These are phyloP conservation scores for Nothomitra cinnamomea DNA, from an alignment of 2,329 filamentous ascomycete genomes.

Conservation along the genomic window DNA sequence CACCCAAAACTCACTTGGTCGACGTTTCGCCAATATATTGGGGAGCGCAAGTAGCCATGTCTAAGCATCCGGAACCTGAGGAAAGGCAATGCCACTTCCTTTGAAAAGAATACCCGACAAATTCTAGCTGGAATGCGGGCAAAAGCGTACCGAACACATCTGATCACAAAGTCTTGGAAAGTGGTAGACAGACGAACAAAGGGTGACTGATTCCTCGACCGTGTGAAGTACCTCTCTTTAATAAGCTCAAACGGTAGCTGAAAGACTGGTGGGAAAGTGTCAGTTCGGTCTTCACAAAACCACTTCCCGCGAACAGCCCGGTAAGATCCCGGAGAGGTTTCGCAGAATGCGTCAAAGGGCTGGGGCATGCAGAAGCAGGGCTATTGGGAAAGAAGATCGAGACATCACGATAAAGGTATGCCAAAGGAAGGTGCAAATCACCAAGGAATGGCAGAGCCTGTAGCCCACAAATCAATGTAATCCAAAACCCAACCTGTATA, in stretches of 20 bases:
- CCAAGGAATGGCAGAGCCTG: constrained; percentile 52
- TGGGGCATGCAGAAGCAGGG: too few species aligned
- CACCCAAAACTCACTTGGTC: constrained; percentile 26
- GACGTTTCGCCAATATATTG: constrained; percentile 47
- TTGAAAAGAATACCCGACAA: constrained; percentile 62
- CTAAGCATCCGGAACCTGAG: constrained; percentile 58
- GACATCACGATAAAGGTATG: not conserved
- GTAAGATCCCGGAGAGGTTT: not conserved
- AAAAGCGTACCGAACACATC: constrained; percentile 65
- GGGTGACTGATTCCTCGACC: constrained; percentile 30
- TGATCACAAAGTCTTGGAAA: constrained; percentile 63
- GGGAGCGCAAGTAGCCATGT: constrained; percentile 46
- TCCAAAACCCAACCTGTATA: constrained; percentile 44
- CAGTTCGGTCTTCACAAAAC: not conserved
- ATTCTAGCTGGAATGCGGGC: constrained; percentile 50
- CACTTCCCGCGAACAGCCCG: not conserved
- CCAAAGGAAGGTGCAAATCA: constrained; percentile 19
- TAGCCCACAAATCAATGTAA: constrained; percentile 39
- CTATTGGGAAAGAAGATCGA: not conserved
- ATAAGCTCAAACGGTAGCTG: constrained; percentile 42
- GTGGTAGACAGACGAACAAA: constrained; percentile 53
- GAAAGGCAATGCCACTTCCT: constrained; percentile 55
- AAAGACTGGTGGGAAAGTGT: constrained; percentile 27
- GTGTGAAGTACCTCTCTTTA: constrained; percentile 36
- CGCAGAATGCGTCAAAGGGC: too few species aligned